phyloP scores from a whole-genome alignment of 2,329 filamentous ascomycete species.

The Bretziella fagacearum region DNA sequence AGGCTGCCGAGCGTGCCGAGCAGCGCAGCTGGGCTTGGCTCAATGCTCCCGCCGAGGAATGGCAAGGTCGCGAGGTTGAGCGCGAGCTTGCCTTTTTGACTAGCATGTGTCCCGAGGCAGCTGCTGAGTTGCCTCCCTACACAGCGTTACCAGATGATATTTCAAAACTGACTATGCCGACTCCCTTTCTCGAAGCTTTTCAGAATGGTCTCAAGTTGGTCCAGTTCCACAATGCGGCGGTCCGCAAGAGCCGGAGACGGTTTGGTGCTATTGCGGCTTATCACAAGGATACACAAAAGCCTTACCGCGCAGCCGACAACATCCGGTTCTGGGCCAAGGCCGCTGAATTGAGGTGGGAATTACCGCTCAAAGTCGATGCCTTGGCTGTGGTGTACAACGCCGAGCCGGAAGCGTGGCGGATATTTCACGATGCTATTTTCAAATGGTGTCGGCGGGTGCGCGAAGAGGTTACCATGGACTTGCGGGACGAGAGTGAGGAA shows the following conservation, averaged over 20 bases:
- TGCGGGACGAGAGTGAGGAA: slow-evolving; percentile 18
- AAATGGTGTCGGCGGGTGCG: slow-evolving; percentile 71
- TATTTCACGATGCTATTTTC: slow-evolving; percentile 69
- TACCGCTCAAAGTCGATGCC: slow-evolving; percentile 66
- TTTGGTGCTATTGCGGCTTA: slow-evolving; percentile 81
- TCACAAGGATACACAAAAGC: slow-evolving; percentile 86
- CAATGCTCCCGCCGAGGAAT: slow-evolving; percentile 41
- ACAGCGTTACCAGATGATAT: slow-evolving; percentile 22
- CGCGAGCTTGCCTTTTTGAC: slow-evolving; percentile 67
- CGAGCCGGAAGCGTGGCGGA: slow-evolving; percentile 51
- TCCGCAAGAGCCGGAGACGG: slow-evolving; percentile 66
- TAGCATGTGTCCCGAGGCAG: slow-evolving; percentile 40
- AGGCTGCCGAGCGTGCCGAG: slow-evolving; percentile 53
- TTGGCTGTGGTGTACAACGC: slow-evolving; percentile 70
- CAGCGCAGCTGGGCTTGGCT: slow-evolving; percentile 68
- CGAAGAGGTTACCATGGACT: slow-evolving; percentile 63
- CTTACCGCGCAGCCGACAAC: slow-evolving; percentile 87
- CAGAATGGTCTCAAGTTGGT: slow-evolving; percentile 69
- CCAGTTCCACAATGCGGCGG: slow-evolving; percentile 74
- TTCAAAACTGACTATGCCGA: slow-evolving; percentile 32
- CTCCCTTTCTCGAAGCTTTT: slow-evolving; percentile 55
- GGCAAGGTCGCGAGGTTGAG: slow-evolving; percentile 56
- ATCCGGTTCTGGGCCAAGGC: slow-evolving; percentile 93
- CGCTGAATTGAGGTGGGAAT: slow-evolving; percentile 84
- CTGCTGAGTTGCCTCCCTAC: slow-evolving; percentile 44